A percentile compares a stretch with the other conserved stretches of the same genome.
phyloP scores from a whole-genome alignment of 2,329 filamentous ascomycete species.

The Alternaria postmessia region DNA sequence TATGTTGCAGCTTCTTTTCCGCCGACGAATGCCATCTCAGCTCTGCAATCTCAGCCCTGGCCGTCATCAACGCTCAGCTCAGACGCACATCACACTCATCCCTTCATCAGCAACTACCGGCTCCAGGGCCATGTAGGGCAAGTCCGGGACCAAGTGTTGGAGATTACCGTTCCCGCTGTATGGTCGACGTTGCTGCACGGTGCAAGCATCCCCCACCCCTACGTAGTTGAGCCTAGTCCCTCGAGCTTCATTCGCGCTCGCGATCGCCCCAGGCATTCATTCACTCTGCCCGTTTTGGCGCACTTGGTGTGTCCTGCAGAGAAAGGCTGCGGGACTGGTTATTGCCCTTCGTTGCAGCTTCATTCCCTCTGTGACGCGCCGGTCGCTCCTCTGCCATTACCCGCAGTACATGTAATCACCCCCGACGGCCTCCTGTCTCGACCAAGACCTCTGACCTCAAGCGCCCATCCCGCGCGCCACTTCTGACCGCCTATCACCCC shows the following conservation, averaged over 20 bases:
- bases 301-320: slow-evolving; percentile 26
- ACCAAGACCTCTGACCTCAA: slow-evolving; percentile 13
- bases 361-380: slow-evolving; percentile 29
- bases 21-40: neutral
- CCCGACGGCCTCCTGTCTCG: slow-evolving; percentile 23
- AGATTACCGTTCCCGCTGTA: slow-evolving; percentile 17
- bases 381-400: slow-evolving; percentile 28
- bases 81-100: neutral
- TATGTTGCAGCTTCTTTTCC: slow-evolving; percentile 13
- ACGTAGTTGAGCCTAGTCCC: slow-evolving; percentile 26
- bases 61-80: slow-evolving; percentile 7
- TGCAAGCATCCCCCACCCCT: slow-evolving; percentile 27
- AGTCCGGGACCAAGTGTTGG: slow-evolving; percentile 10
- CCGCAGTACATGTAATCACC: slow-evolving; percentile 33
- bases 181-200: slow-evolving; percentile 14
- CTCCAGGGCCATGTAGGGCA: slow-evolving; percentile 15
- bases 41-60: neutral
- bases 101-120: neutral
- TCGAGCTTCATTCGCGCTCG: slow-evolving; percentile 34
- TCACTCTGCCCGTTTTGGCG: slow-evolving; percentile 28
- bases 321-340: slow-evolving; percentile 25
- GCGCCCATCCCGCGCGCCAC: slow-evolving; percentile 9
- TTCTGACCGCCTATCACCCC: slow-evolving; percentile 10
- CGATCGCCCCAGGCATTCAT: slow-evolving; percentile 27
- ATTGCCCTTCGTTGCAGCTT: slow-evolving; percentile 30